Evolutionary conservation across 169 alveolate genomes (phyloP), one percentile per base, ranked within the genome.

Genomic region (Plasmodium falciparum): DNA sequence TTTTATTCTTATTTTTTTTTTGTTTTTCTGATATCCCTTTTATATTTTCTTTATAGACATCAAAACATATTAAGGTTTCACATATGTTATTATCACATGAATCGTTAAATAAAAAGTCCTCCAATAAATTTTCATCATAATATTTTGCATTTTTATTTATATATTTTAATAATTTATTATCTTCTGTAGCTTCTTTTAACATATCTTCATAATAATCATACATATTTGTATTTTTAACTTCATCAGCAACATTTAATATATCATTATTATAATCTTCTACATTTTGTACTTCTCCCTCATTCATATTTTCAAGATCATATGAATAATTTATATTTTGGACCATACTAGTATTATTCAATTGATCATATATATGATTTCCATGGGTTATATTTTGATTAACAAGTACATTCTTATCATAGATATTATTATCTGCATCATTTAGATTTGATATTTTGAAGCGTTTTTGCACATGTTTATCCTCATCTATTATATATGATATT

Each of bases 91-190:
- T 65, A 33, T 54, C 39, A 26, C 47, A 29, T 22, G 26, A 76
- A 20, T 66, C 59, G 11, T 58, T 59, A 22, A 43, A 43, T 43
- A 50, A 71, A 50, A 71, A 71, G 52, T 71, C 80, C 12, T 5
- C 33, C 17, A 71, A 20, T 4, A 71, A 22, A 11, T 49, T 50
- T 6, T 49, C 52, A 22, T 50, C n/a, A 50, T 13, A 26, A 12
- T 49, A 7, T 71, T 71, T 71, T 20, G 9, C 0, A 7, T 20
- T 17, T 52, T 71, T 71, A 17, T 50, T 45, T 49, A 71, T 22
- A 20, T 50, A 71, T 7, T 20, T 17, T 20, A 49, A 15, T 17
- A 71, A 71, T 49, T 49, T 9, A 3, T 11, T 67, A 20, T 67
- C 74, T 9, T 67, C 7, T 62, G 12, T 8, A 62, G 39, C 13